These are phyloP conservation scores for Hyaloscypha variabilis DNA, from an alignment of 495 filamentous ascomycete genomes.

Conservation along the genomic window DNA sequence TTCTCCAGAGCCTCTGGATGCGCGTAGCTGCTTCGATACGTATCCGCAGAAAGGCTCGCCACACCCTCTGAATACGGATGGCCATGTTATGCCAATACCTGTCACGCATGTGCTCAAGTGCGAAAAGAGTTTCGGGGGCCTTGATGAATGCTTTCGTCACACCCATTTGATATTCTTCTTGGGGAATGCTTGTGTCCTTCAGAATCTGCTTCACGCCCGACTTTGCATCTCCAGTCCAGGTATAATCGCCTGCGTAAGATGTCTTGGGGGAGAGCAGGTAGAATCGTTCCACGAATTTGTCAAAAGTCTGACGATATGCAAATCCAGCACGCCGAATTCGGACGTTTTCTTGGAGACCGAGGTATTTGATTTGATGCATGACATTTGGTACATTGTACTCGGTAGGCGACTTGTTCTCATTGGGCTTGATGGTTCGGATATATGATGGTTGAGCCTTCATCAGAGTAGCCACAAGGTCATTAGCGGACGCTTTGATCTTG, in stretches of 20 bases:
- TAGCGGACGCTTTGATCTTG: constrained; percentile 95
- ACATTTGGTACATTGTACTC: constrained; percentile 94
- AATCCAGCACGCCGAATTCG: constrained; percentile 96
- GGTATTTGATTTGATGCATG: constrained; percentile 98
- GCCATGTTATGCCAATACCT: constrained; percentile 99
- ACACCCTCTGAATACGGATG: constrained; percentile 94
- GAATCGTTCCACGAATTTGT: constrained; percentile 98
- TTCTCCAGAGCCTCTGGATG: constrained; percentile 95
- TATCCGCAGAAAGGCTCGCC: constrained; percentile 94
- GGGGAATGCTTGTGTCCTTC: constrained; percentile 92
- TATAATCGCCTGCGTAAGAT: constrained; percentile 96
- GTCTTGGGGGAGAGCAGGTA: constrained; percentile 94
- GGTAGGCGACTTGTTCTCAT: constrained; percentile 93
- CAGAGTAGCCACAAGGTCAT: constrained; percentile 90
- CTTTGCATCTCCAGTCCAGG: constrained; percentile 85
- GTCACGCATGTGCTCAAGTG: constrained; percentile 96
- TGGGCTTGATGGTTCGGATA: constrained; percentile 99
- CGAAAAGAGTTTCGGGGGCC: constrained; percentile 96
- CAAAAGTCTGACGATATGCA: constrained; percentile 95
- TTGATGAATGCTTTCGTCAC: constrained; percentile 98
- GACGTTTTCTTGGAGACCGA: constrained; percentile 98
- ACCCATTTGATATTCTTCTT: constrained; percentile 96
- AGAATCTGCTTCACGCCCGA: constrained; percentile 92
- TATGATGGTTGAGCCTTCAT: constrained; percentile 98
- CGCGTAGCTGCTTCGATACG: constrained; percentile 88